A percentile compares a stretch with the other conserved stretches of the same genome.
Evolutionary conservation across 169 alveolate species (phyloP).

Genomic region (Eimeria sp.): DNA sequence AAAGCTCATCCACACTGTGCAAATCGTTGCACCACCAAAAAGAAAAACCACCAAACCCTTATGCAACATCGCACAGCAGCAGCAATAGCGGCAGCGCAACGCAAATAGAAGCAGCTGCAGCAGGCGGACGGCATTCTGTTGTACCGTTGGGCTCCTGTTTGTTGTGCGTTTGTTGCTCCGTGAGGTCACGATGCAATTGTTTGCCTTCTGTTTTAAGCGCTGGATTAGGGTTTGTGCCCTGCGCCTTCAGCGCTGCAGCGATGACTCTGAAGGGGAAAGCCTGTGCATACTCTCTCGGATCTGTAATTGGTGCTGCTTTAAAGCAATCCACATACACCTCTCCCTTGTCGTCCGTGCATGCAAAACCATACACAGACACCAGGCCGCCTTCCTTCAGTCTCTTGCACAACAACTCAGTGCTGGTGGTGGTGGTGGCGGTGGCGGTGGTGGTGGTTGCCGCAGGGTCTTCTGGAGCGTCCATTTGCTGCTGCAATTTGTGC

Average conservation of each 20-base stretch:
- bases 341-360: slow-evolving; percentile 8
- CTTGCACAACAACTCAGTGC: too few species aligned
- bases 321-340: neutral
- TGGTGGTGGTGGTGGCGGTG: neutral
- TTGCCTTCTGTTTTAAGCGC: neutral
- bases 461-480: neutral
- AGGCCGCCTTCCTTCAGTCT: neutral
- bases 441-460: neutral
- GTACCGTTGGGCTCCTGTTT: neutral
- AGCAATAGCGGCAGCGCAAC: neutral
- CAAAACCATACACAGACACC: neutral
- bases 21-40: neutral
- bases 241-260: neutral
- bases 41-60: neutral
- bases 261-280: neutral
- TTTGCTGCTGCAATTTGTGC: neutral
- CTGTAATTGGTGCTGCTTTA: neutral
- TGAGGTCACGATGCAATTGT: neutral
- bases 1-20: too few species aligned
- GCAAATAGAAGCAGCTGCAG: neutral
- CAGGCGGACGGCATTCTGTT: neutral
- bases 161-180: neutral
- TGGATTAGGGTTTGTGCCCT: neutral
- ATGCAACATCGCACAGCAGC: neutral
- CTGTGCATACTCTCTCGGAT: neutral